A percentile compares a stretch with the other conserved stretches of the same genome.
Conservation (phyloP, 2,329 filamentous ascomycete species). For the Leptoxyphium fumago region DNA sequence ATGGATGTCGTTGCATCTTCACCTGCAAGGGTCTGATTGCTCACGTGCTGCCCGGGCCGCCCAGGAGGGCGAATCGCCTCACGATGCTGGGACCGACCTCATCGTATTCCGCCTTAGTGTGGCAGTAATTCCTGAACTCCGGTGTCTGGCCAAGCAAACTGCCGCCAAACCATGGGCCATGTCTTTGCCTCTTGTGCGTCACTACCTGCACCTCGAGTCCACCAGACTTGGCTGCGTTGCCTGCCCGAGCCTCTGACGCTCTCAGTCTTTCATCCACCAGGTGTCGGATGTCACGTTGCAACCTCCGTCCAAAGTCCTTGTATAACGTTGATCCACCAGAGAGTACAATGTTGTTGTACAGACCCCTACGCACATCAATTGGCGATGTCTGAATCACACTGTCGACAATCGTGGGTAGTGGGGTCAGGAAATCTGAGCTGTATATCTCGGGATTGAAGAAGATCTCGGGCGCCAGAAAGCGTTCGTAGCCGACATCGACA, state of each 20-base stretch:
- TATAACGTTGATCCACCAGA: slow-evolving; percentile 95
- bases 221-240: slow-evolving; percentile 72
- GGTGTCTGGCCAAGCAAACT: slow-evolving; percentile 93
- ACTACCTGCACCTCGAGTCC: slow-evolving; percentile 95
- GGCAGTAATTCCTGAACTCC: slow-evolving; percentile 97
- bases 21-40: too few species aligned
- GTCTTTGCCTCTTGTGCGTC: slow-evolving; percentile 89
- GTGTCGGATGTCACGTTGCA: slow-evolving; percentile 95
- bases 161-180: slow-evolving; percentile 97
- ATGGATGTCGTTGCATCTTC: too few species aligned
- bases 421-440: slow-evolving; percentile 94
- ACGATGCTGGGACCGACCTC: slow-evolving; percentile 95
- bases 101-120: slow-evolving; percentile 68
- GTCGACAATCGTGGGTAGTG: slow-evolving; percentile 85
- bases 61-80: slow-evolving; percentile 80
- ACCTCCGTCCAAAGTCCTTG: slow-evolving; percentile 90
- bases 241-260: slow-evolving; percentile 80
- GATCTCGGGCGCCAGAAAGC: slow-evolving; percentile 94
- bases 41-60: slow-evolving; percentile 73
- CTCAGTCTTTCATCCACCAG: slow-evolving; percentile 86
- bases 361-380: slow-evolving; percentile 87
- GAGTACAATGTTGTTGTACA: slow-evolving; percentile 99
- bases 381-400: slow-evolving; percentile 94
- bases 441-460: slow-evolving; percentile 99
- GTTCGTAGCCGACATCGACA: slow-evolving; percentile 93